Evolutionary conservation across 345 rosid species (phyloP).

Genomic region (Citrus glauca): DNA sequence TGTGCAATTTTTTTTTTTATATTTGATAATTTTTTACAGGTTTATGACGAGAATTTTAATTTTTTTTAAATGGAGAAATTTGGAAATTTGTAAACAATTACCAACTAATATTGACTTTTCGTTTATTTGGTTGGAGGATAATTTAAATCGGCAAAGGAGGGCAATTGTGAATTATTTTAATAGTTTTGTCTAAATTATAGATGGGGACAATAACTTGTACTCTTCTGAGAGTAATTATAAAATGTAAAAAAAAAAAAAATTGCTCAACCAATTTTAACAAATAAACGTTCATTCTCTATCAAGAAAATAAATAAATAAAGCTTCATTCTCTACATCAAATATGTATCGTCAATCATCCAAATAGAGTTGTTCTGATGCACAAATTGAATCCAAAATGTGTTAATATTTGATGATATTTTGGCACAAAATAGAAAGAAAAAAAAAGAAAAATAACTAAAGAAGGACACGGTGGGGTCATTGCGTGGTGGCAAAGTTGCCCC

Average conservation of each 20-base stretch:
- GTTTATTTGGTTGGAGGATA: not conserved
- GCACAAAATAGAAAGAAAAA: not conserved
- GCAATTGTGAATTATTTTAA: not conserved
- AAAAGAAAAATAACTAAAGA: not conserved
- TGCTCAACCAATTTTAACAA: not conserved
- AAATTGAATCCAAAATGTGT: no score
- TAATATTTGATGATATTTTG: not conserved
- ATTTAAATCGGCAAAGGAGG: not conserved
- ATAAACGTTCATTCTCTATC: not conserved
- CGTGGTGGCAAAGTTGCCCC: constrained; percentile 37
- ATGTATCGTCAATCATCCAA: no score
- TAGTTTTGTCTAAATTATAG: not conserved
- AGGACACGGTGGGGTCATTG: constrained; percentile 18
- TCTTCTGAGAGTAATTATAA: not conserved
- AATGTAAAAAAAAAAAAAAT: not conserved
- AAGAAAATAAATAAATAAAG: not conserved
- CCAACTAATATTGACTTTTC: not conserved
- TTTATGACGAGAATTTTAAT: not conserved
- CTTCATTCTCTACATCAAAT: not conserved
- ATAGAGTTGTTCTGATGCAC: not conserved
- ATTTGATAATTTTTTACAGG: not conserved
- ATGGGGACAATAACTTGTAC: not conserved
- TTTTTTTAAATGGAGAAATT: not conserved
- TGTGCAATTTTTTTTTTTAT: not conserved
- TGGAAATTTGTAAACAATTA: not conserved